Conservation (phyloP, 768 basidiomycete species). For the Lyophyllum semitale region DNA sequence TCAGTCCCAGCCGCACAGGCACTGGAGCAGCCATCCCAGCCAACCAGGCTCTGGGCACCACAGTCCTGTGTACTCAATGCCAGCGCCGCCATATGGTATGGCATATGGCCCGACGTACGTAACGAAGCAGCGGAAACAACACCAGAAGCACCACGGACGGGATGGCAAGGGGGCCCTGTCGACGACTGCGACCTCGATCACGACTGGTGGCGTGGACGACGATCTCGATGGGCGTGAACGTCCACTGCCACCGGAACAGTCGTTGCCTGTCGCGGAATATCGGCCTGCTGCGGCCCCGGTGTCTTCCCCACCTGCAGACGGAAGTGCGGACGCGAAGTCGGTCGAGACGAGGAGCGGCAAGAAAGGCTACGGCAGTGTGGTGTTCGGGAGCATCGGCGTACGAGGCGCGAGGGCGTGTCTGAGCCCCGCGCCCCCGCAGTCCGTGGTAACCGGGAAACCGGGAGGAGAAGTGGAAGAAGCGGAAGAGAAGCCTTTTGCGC, state of each 20-base stretch:
- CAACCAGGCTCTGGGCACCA: conserved; percentile 26
- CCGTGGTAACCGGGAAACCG: background rate
- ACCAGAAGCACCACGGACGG: background rate
- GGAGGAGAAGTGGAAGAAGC: conserved; percentile 17
- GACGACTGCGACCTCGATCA: background rate
- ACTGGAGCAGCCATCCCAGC: conserved; percentile 33
- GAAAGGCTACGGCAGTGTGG: conserved; percentile 26
- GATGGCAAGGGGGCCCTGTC: background rate
- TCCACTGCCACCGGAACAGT: conserved; percentile 29
- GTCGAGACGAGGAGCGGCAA: background rate
- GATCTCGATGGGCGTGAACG: background rate
- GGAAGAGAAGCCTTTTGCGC: conserved; percentile 29
- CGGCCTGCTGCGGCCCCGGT: conserved; percentile 12
- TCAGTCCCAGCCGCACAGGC: conserved; percentile 33
- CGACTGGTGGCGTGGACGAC: background rate
- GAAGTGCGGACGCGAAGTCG: background rate
- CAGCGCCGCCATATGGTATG: conserved; percentile 13
- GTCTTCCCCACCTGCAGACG: background rate
- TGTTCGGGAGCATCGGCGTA: conserved; percentile 54
- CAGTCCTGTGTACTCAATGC: conserved; percentile 23
- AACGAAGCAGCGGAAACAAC: conserved; percentile 11
- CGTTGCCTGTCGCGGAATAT: conserved; percentile 36
- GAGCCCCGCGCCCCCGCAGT: conserved; percentile 15
- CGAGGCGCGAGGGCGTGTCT: conserved; percentile 27
- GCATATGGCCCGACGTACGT: conserved; percentile 9